Base-by-base conservation (phyloP, 345 rosid species). In the Dipteronia dyeriana region DNA sequence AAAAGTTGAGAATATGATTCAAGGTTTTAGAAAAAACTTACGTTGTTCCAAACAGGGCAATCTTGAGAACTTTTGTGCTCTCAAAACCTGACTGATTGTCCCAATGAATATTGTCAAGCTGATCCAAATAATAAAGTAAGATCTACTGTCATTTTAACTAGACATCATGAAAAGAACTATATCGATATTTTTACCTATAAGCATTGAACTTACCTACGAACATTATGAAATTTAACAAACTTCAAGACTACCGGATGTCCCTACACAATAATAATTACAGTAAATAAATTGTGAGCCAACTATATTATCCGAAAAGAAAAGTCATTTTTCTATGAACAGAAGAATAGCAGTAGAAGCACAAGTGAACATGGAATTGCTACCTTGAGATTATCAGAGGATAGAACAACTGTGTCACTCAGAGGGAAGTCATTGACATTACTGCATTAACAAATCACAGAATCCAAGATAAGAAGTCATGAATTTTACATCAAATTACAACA, bases 201-300 rank as follows among this genome's bases (percentile, higher is more conserved):
- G 75, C 39, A 79, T 69, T 54, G 60, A 11, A 74, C 82, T 41
- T 87, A 93, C 97, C 99, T 95, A 23, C 96, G 95, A 82, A 93
- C 98, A 87, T 95, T 95, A 94, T 93, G 98, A 86, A 95, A 95
- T 87, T 95, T 95, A 56, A 95, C 99, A 81, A 90, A 96, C 82
- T 91, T 96, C 78, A 96, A 85, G 70, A 84, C 84, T 70, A 90
- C 88, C 9, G 98, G 97, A 82, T 90, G 89, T 47, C 94, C 99
- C 99, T 94, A 70, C 45, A 79, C 26, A 77, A 22, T n/a, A 12
- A 78, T 20, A 65, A 3, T 66, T 41, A 41, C 45, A 41, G 51
- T 8, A 57, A 34, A 73, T n/a, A 29, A 31, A 60, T 31, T 34
- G 23, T 29, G 54, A 5, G 47, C 22, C 61, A 56, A 43, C 23